phyloP scores from a whole-genome alignment of 2,329 filamentous ascomycete genomes.

The Diaporthe caulivora region DNA sequence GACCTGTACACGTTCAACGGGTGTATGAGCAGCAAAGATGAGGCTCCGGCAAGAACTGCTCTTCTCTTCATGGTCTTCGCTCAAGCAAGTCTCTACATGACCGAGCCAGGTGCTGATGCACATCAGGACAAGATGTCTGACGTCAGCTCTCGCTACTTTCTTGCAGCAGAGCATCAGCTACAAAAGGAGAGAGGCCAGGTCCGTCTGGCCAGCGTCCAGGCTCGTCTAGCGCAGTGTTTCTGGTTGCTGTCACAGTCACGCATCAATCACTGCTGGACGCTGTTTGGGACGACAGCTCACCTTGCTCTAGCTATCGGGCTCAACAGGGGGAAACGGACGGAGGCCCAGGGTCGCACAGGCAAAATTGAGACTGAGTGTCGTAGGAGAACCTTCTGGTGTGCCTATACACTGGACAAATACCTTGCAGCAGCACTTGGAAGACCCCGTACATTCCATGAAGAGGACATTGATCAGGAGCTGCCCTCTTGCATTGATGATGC shows the following conservation, averaged over 20 bases:
- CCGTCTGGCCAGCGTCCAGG: slow-evolving; percentile 55
- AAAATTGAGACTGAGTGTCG: slow-evolving; percentile 55
- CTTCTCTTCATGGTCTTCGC: slow-evolving; percentile 60
- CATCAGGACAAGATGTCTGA: not conserved
- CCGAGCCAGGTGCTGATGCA: slow-evolving; percentile 21
- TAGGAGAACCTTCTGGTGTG: slow-evolving; percentile 70
- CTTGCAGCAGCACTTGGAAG: slow-evolving; percentile 72
- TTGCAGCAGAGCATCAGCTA: slow-evolving; percentile 53
- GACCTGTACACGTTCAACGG: slow-evolving; percentile 60
- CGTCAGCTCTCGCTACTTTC: slow-evolving; percentile 48
- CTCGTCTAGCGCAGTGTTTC: slow-evolving; percentile 56
- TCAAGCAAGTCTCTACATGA: slow-evolving; percentile 58
- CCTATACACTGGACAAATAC: slow-evolving; percentile 74
- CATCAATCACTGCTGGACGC: slow-evolving; percentile 61
- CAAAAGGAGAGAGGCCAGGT: slow-evolving; percentile 54
- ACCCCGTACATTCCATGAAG: slow-evolving; percentile 72
- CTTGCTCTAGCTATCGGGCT: slow-evolving; percentile 55
- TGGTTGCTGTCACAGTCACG: slow-evolving; percentile 59
- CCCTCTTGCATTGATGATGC: slow-evolving; percentile 68
- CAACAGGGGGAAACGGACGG: slow-evolving; percentile 48
- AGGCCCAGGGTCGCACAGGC: slow-evolving; percentile 43
- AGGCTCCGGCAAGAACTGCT: slow-evolving; percentile 53
- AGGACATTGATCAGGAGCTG: slow-evolving; percentile 73
- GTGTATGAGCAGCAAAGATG: slow-evolving; percentile 53
- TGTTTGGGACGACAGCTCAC: slow-evolving; percentile 57